phyloP scores from a whole-genome alignment of 1,139 yeast genomes.

The Scheffersomyces insectosa region DNA sequence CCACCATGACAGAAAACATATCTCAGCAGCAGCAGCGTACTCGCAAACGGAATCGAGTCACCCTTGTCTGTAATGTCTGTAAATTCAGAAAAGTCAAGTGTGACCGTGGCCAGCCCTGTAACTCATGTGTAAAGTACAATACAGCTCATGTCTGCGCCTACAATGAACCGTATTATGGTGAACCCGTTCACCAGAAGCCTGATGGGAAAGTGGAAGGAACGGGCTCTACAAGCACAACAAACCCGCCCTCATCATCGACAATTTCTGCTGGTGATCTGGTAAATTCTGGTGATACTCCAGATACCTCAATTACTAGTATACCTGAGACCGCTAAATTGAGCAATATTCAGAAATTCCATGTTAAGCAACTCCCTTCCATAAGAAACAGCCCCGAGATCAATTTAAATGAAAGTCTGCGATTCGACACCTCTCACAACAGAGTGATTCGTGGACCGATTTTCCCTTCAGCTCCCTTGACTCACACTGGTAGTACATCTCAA shows the following conservation, averaged over 20 bases:
- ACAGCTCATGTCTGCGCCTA: slow-evolving; percentile 26
- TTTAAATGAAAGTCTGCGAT: slow-evolving; percentile 4
- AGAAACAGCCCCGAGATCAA: slow-evolving; percentile 5
- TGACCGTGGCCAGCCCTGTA: slow-evolving; percentile 38
- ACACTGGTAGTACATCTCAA: too few species aligned
- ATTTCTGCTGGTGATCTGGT: too few species aligned
- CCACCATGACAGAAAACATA: background rate
- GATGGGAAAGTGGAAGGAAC: background rate
- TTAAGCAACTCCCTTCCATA: too few species aligned
- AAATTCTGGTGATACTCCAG: too few species aligned
- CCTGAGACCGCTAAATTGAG: too few species aligned
- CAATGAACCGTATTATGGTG: slow-evolving; percentile 24
- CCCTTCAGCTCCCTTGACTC: too few species aligned
- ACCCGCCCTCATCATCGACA: too few species aligned
- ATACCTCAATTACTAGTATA: too few species aligned
- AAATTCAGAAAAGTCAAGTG: slow-evolving; percentile 38
- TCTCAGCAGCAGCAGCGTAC: background rate
- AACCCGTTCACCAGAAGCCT: slow-evolving; percentile 11
- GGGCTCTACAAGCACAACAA: too few species aligned
- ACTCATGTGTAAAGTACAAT: slow-evolving; percentile 31
- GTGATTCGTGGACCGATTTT: too few species aligned
- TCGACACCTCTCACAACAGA: too few species aligned
- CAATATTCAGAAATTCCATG: too few species aligned
- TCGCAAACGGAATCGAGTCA: slow-evolving; percentile 30
- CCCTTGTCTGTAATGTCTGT: slow-evolving; percentile 39